These are phyloP conservation scores for Eimeria tenella DNA, from an alignment of 169 alveolate species.

Conservation along the genomic window DNA sequence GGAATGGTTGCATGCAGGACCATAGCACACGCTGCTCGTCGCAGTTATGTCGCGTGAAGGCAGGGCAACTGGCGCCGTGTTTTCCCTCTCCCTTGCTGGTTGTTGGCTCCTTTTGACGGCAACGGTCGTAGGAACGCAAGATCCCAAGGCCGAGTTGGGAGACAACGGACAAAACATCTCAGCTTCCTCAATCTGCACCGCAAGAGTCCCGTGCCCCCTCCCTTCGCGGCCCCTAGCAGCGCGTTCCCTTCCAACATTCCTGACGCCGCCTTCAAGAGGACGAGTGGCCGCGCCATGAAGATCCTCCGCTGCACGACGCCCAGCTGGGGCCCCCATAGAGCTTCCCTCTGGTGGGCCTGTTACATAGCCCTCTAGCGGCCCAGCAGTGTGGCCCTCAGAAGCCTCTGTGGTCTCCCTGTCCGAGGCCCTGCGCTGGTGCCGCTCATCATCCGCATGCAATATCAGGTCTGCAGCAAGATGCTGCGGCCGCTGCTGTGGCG, in stretches of 20 bases:
- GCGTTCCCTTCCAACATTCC: too few relatives aligned
- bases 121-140: not conserved
- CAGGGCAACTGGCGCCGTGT: not conserved
- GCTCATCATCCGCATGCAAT: too few relatives aligned
- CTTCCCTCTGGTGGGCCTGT: not conserved
- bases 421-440: too few relatives aligned
- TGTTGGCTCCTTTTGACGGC: not conserved
- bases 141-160: slow-evolving; percentile 41
- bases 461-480: not conserved
- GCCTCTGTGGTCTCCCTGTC: too few relatives aligned
- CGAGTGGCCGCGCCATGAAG: too few relatives aligned
- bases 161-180: slow-evolving; percentile 53
- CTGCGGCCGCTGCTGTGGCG: slow-evolving; percentile 13
- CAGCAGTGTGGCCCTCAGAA: not conserved
- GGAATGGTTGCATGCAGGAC: slow-evolving; percentile 68
- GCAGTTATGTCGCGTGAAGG: not conserved
- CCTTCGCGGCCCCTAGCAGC: slow-evolving; percentile 5
- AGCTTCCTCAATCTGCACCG: not conserved
- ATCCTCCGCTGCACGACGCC: too few relatives aligned
- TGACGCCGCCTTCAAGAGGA: too few relatives aligned
- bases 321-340: not conserved
- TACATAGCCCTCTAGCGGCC: not conserved
- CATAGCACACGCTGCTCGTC: not conserved
- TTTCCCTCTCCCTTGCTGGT: not conserved
- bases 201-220: not conserved